phyloP scores from a whole-genome alignment of 257 asterid genomes.

The Mitragyna speciosa region DNA sequence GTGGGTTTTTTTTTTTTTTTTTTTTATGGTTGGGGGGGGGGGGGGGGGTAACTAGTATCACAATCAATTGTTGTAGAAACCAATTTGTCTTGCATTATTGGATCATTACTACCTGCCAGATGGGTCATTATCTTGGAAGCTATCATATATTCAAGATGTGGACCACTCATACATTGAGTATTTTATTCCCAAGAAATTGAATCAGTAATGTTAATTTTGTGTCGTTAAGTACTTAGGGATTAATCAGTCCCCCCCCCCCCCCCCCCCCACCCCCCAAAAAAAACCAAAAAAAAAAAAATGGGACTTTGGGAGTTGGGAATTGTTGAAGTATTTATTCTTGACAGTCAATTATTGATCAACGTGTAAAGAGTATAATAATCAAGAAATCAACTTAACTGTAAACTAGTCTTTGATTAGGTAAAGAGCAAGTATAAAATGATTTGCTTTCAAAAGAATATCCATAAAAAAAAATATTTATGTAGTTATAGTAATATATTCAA shows the following conservation, averaged over 20 bases:
- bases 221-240: slow-evolving; percentile 5
- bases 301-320: background rate
- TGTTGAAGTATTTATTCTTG: background rate
- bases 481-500: too few species aligned
- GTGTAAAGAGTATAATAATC: slow-evolving; percentile 1
- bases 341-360: background rate
- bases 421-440: background rate
- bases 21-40: background rate
- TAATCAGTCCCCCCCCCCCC: slow-evolving; percentile 2
- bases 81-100: background rate
- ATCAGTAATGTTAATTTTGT: background rate
- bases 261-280: too few species aligned
- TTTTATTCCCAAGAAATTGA: background rate
- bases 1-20: background rate
- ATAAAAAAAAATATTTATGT: too few species aligned
- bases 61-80: background rate
- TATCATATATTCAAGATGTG: background rate
- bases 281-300: background rate
- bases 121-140: slow-evolving; percentile 1
- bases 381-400: background rate
- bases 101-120: background rate
- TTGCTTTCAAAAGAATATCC: background rate
- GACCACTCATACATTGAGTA: background rate
- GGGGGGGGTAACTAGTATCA: too few species aligned
- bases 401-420: background rate